Evolutionary conservation across 2,329 filamentous ascomycete genomes (phyloP).

Genomic region (Hypoxylon rubiginosum): DNA sequence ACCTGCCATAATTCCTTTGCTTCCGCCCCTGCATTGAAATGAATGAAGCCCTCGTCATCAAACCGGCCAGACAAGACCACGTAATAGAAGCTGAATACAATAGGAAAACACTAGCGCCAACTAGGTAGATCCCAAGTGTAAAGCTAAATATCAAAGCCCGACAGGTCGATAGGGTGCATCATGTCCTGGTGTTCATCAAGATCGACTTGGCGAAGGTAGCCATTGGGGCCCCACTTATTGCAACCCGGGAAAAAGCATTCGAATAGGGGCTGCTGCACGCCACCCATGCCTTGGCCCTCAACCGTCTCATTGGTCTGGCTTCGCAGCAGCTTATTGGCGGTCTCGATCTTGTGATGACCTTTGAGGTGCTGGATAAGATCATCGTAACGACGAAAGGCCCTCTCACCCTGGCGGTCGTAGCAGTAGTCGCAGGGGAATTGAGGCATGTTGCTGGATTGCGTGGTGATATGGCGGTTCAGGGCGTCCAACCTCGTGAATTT

Average conservation of each 20-base stretch:
- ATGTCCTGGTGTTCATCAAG: background rate
- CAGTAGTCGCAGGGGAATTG: slow-evolving; percentile 32
- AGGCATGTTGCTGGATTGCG: slow-evolving; percentile 17
- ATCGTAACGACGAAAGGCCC: slow-evolving; percentile 33
- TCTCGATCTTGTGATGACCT: slow-evolving; percentile 27
- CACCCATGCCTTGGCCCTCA: background rate
- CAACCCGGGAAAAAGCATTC: background rate
- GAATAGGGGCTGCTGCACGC: background rate
- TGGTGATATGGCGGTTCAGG: slow-evolving; percentile 36
- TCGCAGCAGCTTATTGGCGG: slow-evolving; percentile 16
- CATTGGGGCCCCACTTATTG: background rate
- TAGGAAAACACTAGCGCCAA: too few species aligned
- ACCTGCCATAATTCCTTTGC: too few species aligned
- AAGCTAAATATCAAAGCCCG: too few species aligned
- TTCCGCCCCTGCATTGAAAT: too few species aligned
- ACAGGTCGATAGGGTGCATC: background rate
- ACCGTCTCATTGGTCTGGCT: background rate
- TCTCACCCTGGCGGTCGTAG: slow-evolving; percentile 9
- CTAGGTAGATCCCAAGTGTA: too few species aligned
- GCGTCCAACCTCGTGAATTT: slow-evolving; percentile 26
- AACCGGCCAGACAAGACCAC: too few species aligned
- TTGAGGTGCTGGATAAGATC: slow-evolving; percentile 38
- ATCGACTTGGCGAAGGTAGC: background rate
- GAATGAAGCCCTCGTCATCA: too few species aligned
- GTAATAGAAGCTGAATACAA: too few species aligned